Evolutionary conservation across 257 asterid genomes (phyloP), one percentile per base, ranked within the genome.

Genomic region (Voacanga thouarsii): DNA sequence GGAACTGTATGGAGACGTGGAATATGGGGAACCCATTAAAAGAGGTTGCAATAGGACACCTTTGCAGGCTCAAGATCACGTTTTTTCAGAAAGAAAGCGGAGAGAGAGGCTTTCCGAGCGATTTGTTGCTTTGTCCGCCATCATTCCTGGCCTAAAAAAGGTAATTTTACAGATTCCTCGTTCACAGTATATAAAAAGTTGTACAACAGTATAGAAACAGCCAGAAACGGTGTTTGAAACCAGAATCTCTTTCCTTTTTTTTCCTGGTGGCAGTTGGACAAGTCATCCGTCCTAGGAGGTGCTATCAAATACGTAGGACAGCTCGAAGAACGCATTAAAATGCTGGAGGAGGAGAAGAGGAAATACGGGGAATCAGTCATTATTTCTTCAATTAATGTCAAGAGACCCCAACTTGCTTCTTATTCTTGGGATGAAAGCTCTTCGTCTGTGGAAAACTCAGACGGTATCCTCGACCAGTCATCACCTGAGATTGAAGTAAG

Each of bases 71-170:
- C 82, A 77, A 43, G 84, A 80, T 28, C 86, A 83, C 3, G 83
- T 83, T 26, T 12, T 77, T 6, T 80, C 84, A 0, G 86, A 80
- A 73, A 66, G 84, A 63, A 83, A 80, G 47, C 50, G 86, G 11
- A 50, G 86, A 51, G 82, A 80, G 53, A 78, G 64, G 47, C 70
- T 83, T 28, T 53, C 78, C 2, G 63, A 80, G 7, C 37, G 45
- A 3, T 76, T 83, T 14, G 61, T 83, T 15, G 63, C 84, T 37
- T 72, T 83, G 53, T 80, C 86, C 15, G 3, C 77, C 28, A 50
- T 83, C 56, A 18, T 83, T 39, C 86, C 86, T n/a, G 81, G 80
- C 63, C 78, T 80, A 8, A 77, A 80, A 73, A 83, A 80, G 86
- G 86, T 83, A 15, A 51, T 51, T 51, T 5, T 15, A 30, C 10